Evolutionary conservation across 2,329 filamentous ascomycete species (phyloP).

Genomic region (Phialemoniopsis sp.): DNA sequence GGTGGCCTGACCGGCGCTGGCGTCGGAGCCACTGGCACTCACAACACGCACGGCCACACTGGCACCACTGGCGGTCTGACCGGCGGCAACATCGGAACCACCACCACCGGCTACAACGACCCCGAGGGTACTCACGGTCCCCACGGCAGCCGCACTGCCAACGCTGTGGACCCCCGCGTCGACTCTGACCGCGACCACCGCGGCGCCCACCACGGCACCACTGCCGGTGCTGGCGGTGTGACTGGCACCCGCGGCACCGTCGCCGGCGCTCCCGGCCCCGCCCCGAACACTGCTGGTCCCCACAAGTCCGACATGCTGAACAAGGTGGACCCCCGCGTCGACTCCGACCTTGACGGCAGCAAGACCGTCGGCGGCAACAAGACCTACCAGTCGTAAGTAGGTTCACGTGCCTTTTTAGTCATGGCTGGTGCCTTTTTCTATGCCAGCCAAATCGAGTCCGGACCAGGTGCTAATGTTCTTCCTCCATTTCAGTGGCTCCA

Average conservation of each 20-base stretch:
- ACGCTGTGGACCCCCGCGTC: slow-evolving; percentile 41
- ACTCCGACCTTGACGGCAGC: slow-evolving; percentile 49
- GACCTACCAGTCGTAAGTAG: slow-evolving; percentile 39
- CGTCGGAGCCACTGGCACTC: not conserved
- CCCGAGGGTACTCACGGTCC: slow-evolving; percentile 29
- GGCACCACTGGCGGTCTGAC: not conserved
- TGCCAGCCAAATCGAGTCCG: too few species aligned
- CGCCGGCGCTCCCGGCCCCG: slow-evolving; percentile 13
- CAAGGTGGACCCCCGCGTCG: slow-evolving; percentile 45
- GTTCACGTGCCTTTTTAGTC: not conserved
- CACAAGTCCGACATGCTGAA: slow-evolving; percentile 37
- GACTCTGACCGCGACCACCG: slow-evolving; percentile 43
- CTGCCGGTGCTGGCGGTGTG: slow-evolving; percentile 14
- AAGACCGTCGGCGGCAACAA: slow-evolving; percentile 52
- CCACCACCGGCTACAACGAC: slow-evolving; percentile 18
- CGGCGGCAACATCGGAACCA: slow-evolving; percentile 4
- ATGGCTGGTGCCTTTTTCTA: not conserved
- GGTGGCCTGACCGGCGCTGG: slow-evolving; percentile 1
- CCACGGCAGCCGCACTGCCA: slow-evolving; percentile 37
- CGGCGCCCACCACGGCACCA: slow-evolving; percentile 8
- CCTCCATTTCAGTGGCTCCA: slow-evolving; percentile 6
- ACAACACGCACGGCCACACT: slow-evolving; percentile 1
- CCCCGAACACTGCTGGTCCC: slow-evolving; percentile 34
- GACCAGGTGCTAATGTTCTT: slow-evolving; percentile 3
- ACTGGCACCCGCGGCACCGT: not conserved